Base-by-base conservation (phyloP, 2,329 filamentous ascomycete species). In the Exophiala sp. region DNA sequence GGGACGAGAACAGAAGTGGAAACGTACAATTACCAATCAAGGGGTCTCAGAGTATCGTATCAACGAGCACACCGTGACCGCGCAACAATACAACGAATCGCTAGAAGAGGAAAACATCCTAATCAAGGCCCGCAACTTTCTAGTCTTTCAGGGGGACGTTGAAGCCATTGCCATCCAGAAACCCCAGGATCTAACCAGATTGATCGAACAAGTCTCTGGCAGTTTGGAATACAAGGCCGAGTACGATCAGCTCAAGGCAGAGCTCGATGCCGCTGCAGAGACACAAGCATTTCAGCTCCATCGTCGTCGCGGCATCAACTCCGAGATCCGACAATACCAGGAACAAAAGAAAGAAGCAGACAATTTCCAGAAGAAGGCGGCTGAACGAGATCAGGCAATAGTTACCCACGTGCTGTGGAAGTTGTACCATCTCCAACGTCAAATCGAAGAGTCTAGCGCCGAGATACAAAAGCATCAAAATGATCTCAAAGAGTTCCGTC, bases 101-200 rank as follows among this genome's bases (percentile, higher is more conserved):
- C 80, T 99, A 11, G 94, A 99, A 71, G 78, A 84, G 16, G 92
- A 99, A 70, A 96, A 96, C 66, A 99, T 99, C 62, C 76, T 99
- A 57, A 97, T 99, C 77, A 97, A 96, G 72, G 94, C 94, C 33
- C 84, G 94, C 62, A 99, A 99, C 69, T 99, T 99, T 69, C 81
- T 99, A 4, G 94, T 99, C 34, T 99, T 99, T 70, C 94, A 99
- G 71, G 95, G 94, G 62, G 94, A 99, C 68, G 92, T 99, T 14
- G 94, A 99, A 71, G 89, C 91, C 20, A 96, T 99, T 66, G 95
- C 94, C 1, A 91, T 91, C 6, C 94, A 97, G 69, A 95, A 91
- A 1, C 91, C 94, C 0, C 91, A 91, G 64, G 94, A 97, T 66
- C 81, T 99, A 36, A 99, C 94, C 0, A 83, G 89, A 47, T 76